phyloP scores from a whole-genome alignment of 1,284 basidiomycete species.

The Puccinia novopanici region DNA sequence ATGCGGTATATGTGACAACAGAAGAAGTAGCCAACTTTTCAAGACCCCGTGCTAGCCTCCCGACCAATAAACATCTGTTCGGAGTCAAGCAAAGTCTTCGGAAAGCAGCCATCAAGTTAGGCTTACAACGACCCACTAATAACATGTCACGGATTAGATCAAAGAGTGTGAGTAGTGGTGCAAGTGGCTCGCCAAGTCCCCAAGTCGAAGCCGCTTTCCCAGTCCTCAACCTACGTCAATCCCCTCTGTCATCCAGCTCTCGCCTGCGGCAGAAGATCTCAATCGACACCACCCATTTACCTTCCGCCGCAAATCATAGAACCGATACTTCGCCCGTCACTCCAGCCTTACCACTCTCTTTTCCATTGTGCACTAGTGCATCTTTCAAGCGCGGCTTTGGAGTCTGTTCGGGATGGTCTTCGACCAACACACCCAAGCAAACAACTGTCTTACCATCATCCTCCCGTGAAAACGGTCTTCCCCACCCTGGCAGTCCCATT shows the following conservation, averaged over 20 bases:
- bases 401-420: slow-evolving; percentile 24
- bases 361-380: not conserved
- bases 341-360: not conserved
- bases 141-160: slow-evolving; percentile 27
- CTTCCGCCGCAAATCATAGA: not conserved
- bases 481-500: not conserved
- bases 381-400: slow-evolving; percentile 23
- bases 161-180: slow-evolving; percentile 48
- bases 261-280: slow-evolving; percentile 16
- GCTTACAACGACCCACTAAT: slow-evolving; percentile 26
- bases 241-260: slow-evolving; percentile 14
- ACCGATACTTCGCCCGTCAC: not conserved
- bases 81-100: slow-evolving; percentile 47
- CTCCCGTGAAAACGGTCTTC: not conserved
- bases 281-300: slow-evolving; percentile 11
- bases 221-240: not conserved
- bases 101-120: slow-evolving; percentile 49
- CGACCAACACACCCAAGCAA: not conserved
- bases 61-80: slow-evolving; percentile 36
- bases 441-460: not conserved
- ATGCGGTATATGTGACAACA: slow-evolving; percentile 71
- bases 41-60: slow-evolving; percentile 32
- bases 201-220: slow-evolving; percentile 12
- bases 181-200: slow-evolving; percentile 30
- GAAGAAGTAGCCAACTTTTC: slow-evolving; percentile 67